phyloP scores from a whole-genome alignment of 257 asterid species.

The Haberlea rhodopensis region DNA sequence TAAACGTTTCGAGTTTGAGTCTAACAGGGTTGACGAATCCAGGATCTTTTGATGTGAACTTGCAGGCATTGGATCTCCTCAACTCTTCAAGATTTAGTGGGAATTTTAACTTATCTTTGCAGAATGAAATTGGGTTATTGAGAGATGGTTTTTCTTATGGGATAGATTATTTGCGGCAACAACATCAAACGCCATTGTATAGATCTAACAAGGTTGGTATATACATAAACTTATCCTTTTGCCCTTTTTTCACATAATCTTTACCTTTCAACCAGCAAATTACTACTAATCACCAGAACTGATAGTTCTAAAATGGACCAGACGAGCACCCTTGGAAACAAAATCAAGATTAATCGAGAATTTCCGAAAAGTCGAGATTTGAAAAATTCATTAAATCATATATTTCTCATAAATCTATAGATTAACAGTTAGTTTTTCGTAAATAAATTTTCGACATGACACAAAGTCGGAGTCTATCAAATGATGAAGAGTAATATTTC shows the following conservation, averaged over 20 bases:
- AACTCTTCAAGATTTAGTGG: constrained; percentile 52
- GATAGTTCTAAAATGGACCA: too few species aligned
- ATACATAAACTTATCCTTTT: neutral
- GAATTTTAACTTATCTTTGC: constrained; percentile 29
- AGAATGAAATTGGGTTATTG: constrained; percentile 37
- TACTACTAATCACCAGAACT: too few species aligned
- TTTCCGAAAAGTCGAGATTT: too few species aligned
- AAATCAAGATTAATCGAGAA: too few species aligned
- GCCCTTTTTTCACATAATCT: neutral
- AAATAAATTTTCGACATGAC: neutral
- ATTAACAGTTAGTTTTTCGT: neutral
- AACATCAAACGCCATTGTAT: constrained; percentile 37
- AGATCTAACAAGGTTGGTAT: constrained; percentile 44
- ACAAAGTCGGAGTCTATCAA: too few species aligned
- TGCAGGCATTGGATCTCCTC: too few species aligned
- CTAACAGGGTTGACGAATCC: constrained; percentile 28
- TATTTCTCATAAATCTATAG: too few species aligned
- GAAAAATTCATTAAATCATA: too few species aligned
- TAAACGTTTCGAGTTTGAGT: constrained; percentile 38
- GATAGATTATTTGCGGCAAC: constrained; percentile 44
- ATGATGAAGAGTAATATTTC: neutral
- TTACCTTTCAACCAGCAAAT: too few species aligned
- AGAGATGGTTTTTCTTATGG: constrained; percentile 35
- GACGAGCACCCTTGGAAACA: too few species aligned
- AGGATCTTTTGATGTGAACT: constrained; percentile 45